Evolutionary conservation across 306 rosid genomes (phyloP), one percentile per base, ranked within the genome.

Genomic region (Gleditsia sinensis): DNA sequence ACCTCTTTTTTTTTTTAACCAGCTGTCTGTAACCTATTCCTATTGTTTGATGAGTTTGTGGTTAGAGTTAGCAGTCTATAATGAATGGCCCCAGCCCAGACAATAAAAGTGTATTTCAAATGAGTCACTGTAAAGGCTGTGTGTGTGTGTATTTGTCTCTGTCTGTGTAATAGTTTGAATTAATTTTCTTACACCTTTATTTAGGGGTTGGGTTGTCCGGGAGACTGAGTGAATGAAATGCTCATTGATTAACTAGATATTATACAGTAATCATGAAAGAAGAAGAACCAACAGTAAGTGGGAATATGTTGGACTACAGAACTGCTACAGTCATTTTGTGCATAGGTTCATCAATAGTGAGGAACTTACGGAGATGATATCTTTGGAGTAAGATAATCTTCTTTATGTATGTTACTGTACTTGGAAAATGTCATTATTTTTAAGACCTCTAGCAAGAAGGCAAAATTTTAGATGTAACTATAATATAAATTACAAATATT

Each of bases 381-480:
- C 30, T 10, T 66, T 36, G 43, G 7, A 34, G 63, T 59, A 60
- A 19, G 37, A 49, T 34, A 30, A 28, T 27, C 33, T 69, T 59
- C 58, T 16, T 37, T 50, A 28, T 69, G 34, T 9, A 50, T 28
- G 27, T 71, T 23, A 49, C 14, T 32, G 9, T 63, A 71, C 56
- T 40, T 63, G 48, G 74, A 64, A 13, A 75, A 30, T 24, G 48
- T 54, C 8, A 4, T 64, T 78, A 4, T 64, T 78, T 64, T 48
- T 64, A 30, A 56, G 33, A 25, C 40, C n/a, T 48, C 57, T 36
- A n/a, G 43, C 75, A 23, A 58, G 75, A 69, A 39, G 68, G 36
- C 10, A 45, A 16, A n/a, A n/a, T n/a, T n/a, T n/a, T n/a, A n/a
- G n/a, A n/a, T n/a, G n/a, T n/a, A 62, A 28, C 51, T 53, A 50